phyloP scores from a whole-genome alignment of 805 yeast genomes.

The Saccharomycopsis vini region DNA sequence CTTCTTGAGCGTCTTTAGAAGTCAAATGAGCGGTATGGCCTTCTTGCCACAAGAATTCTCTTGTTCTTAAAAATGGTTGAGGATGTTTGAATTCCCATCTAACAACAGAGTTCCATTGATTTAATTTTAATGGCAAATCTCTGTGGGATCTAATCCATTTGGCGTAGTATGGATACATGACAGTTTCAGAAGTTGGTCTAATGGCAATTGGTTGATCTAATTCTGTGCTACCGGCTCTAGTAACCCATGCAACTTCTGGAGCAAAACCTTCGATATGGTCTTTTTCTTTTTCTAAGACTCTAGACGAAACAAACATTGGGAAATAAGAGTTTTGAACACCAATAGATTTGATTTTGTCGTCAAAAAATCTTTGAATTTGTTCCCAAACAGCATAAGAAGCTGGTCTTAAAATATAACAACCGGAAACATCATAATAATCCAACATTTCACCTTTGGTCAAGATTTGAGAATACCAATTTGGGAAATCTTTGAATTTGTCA shows the following conservation, averaged over 20 bases:
- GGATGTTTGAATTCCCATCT: constrained; percentile 99
- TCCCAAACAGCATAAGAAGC: constrained; percentile 95
- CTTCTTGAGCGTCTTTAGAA: constrained; percentile 67
- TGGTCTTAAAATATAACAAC: constrained; percentile 96
- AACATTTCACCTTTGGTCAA: constrained; percentile 96
- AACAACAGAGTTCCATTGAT: constrained; percentile 99
- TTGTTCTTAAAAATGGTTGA: constrained; percentile 96
- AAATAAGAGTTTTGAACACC: constrained; percentile 95
- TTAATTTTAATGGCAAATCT: constrained; percentile 90
- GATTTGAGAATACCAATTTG: constrained; percentile 96
- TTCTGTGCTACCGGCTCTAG: constrained; percentile 88
- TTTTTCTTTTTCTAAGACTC: constrained; percentile 92
- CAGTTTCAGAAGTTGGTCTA: constrained; percentile 98
- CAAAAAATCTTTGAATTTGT: constrained; percentile 80
- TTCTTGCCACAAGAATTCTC: constrained; percentile 99
- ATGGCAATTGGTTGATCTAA: constrained; percentile 98
- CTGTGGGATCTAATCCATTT: constrained; percentile 99
- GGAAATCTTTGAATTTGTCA: constrained; percentile 84
- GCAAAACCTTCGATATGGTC: constrained; percentile 99
- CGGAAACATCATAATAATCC: constrained; percentile 97
- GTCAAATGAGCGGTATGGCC: constrained; percentile 98
- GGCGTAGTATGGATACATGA: constrained; percentile 98
- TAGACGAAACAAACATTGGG: constrained; percentile 95
- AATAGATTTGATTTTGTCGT: constrained; percentile 65
- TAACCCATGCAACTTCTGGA: constrained; percentile 99